phyloP scores from a whole-genome alignment of 257 asterid species.

The Marsdenia floribunda region DNA sequence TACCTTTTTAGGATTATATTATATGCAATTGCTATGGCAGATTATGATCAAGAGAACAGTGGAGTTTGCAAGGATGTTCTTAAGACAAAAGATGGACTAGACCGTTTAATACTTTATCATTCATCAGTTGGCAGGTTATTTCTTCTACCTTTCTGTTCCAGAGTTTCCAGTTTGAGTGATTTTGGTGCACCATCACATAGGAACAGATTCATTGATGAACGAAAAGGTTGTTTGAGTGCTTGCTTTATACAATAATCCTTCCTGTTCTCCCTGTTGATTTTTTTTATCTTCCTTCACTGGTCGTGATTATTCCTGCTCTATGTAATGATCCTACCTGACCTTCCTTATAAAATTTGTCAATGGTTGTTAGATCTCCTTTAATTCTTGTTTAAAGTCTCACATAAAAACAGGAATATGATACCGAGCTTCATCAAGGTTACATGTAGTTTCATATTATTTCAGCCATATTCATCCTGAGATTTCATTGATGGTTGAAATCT shows the following conservation, averaged over 20 bases:
- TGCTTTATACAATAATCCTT: not conserved
- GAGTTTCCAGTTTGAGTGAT: not conserved
- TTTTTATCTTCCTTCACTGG: not conserved
- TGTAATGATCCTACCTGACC: not conserved
- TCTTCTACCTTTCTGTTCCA: constrained; percentile 13
- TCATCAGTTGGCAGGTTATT: constrained; percentile 83
- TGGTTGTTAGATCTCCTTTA: not conserved
- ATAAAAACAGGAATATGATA: no score
- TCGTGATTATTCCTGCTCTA: not conserved
- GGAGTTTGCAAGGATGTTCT: constrained; percentile 50
- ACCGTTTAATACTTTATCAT: constrained; percentile 63
- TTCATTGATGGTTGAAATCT: not conserved
- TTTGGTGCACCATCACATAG: not conserved
- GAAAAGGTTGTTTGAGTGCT: not conserved
- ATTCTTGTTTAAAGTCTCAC: not conserved
- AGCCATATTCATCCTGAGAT: not conserved
- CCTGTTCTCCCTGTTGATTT: not conserved
- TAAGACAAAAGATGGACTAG: constrained; percentile 63
- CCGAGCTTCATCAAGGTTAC: not conserved
- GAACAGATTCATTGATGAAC: not conserved
- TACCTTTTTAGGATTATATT: constrained; percentile 56
- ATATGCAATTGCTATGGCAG: constrained; percentile 71
- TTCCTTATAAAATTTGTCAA: no score
- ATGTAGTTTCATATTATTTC: not conserved
- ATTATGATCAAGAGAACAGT: constrained; percentile 61